Percentiles rank a stretch among this genome's conserved stretches.
Evolutionary conservation across 2,329 filamentous ascomycete genomes (phyloP).

Genomic region (Pseudocercospora fijiensis): DNA sequence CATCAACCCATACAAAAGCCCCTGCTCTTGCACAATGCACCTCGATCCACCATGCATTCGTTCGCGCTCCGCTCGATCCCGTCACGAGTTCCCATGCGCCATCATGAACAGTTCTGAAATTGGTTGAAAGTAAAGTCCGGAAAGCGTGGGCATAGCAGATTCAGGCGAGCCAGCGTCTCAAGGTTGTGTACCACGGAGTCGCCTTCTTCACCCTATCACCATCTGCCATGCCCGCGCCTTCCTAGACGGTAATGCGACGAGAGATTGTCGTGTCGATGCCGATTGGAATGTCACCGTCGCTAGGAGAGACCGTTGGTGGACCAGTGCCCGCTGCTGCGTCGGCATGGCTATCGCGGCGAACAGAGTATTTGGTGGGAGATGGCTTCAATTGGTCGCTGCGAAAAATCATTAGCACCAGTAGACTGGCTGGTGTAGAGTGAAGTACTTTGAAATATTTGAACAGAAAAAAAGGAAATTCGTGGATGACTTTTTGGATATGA

Average conservation of each 20-base stretch:
- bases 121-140: neutral
- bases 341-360: neutral
- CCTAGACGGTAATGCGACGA: slow-evolving; percentile 21
- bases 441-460: slow-evolving; percentile 20
- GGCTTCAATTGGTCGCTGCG: slow-evolving; percentile 22
- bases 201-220: slow-evolving; percentile 3
- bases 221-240: slow-evolving; percentile 25
- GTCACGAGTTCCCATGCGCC: neutral
- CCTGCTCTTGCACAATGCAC: neutral
- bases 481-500: slow-evolving; percentile 20
- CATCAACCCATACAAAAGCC: neutral
- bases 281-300: slow-evolving; percentile 22
- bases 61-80: neutral
- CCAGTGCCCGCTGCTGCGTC: neutral
- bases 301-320: neutral
- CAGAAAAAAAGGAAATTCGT: slow-evolving; percentile 20
- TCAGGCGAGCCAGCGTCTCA: slow-evolving; percentile 25
- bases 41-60: neutral
- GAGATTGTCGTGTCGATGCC: slow-evolving; percentile 10
- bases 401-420: slow-evolving; percentile 23
- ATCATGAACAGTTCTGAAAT: neutral
- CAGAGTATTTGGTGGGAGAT: slow-evolving; percentile 18
- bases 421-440: slow-evolving; percentile 3
- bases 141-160: slow-evolving; percentile 1
- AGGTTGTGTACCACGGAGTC: slow-evolving; percentile 26